A percentile compares a stretch with the other conserved stretches of the same genome.
phyloP scores from a whole-genome alignment of 2,329 filamentous ascomycete species.

The Beauveria australis region DNA sequence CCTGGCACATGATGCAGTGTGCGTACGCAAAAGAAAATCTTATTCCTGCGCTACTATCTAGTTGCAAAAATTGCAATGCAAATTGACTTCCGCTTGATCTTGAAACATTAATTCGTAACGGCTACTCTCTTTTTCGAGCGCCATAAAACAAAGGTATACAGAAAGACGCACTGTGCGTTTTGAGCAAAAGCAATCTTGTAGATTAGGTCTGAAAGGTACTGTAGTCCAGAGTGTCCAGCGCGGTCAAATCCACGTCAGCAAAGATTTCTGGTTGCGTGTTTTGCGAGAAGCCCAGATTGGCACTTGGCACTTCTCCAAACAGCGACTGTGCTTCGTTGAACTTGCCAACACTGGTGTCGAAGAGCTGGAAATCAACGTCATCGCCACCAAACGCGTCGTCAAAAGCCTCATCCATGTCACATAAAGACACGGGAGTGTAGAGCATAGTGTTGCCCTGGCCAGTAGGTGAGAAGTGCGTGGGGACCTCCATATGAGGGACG shows the following conservation, averaged over 20 bases:
- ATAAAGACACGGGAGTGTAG: conserved; percentile 55
- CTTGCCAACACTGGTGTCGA: conserved; percentile 36
- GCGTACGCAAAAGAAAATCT: neutral
- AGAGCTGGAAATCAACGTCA: conserved; percentile 59
- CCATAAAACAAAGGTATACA: conserved; percentile 2
- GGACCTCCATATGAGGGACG: conserved; percentile 15
- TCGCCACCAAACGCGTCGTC: conserved; percentile 42
- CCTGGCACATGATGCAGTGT: neutral
- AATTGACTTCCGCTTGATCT: neutral
- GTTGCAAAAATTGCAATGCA: neutral
- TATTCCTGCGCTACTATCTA: conserved; percentile 2
- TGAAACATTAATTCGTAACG: conserved; percentile 5
- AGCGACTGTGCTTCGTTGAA: conserved; percentile 30
- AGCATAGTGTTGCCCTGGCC: conserved; percentile 63
- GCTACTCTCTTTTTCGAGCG: conserved; percentile 3
- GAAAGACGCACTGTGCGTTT: conserved; percentile 1
- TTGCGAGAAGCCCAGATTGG: conserved; percentile 44
- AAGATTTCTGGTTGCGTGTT: conserved; percentile 44
- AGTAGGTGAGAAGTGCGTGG: conserved; percentile 57
- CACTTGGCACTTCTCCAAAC: conserved; percentile 43
- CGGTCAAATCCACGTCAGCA: conserved; percentile 26
- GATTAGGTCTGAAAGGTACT: conserved; percentile 11
- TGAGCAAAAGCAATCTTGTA: conserved; percentile 2
- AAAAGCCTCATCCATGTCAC: conserved; percentile 58
- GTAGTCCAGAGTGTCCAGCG: conserved; percentile 29